Evolutionary conservation across 306 rosid genomes (phyloP), one percentile per base, ranked within the genome.

Genomic region (Quillaja saponaria): DNA sequence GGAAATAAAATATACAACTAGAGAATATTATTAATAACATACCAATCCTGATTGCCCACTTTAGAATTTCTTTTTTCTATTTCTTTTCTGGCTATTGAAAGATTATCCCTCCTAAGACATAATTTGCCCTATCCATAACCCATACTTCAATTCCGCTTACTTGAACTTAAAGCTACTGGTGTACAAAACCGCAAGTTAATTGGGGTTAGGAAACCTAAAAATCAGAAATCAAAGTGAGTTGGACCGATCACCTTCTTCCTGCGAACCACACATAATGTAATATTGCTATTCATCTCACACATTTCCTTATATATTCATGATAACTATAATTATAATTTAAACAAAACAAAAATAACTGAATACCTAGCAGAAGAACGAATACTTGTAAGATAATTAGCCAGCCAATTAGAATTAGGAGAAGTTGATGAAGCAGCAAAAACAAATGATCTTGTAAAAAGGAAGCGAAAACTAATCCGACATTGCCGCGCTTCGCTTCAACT

Each of bases 401-500:
- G 45, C 56, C 39, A 35, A 44, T 6, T 16, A 52, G 15, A 28
- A 40, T 18, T 18, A 28, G 34, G 15, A 18, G 15, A 64, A 53
- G 58, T 59, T 73, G 53, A 67, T 61, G 61, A 13, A 3, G 39
- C 63, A 44, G 48, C 40, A 59, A 41, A 55, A 45, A 51, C 31
- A 25, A 25, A 25, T 4, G 31, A 25, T 2, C 2, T 1, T 4
- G 31, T 25, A n/a, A 69, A 58, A 64, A 2, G 69, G 9, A 61
- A 16, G 37, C 14, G 25, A 71, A 79, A 76, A 55, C 80, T 78
- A 61, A 57, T 25, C 80, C 80, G 68, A 35, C 76, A 65, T 50
- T 49, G 61, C 45, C 65, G 61, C 77, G 66, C 71, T 53, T 78
- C 66, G 90, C 84, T 83, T 81, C 55, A 63, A 83, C 76, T 82